Evolutionary conservation across 805 yeast genomes (phyloP), one percentile per base, ranked within the genome.

Genomic region (Kurtzmaniella cleridarum): DNA sequence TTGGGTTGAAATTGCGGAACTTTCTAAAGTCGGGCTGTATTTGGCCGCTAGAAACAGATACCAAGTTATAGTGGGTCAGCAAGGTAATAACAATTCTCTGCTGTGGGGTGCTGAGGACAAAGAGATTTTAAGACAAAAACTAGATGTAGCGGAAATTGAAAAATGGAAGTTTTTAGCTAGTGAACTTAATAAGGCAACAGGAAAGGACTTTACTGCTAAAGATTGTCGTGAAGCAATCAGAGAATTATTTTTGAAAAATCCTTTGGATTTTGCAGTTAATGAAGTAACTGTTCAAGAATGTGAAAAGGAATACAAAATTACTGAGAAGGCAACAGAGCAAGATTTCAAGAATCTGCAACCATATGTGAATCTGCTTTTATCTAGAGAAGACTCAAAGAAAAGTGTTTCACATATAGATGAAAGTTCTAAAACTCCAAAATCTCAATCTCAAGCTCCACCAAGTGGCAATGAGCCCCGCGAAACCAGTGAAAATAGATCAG

Each of bases 61-160:
- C 50, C 91, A 84, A 57, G 91, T 84, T 3, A 69, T 84, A 35
- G 82, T 84, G 46, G 93, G 93, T 3, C 91, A 84, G 54, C 91
- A 84, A 50, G 91, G 91, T 3, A 65, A 65, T 44, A 83, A 84
- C 27, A 84, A 84, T 10, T 71, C 79, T 1, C 73, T 78, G 17
- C 73, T 76, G 24, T 82, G 88, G 82, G 76, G 74, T 8, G 49
- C 64, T 1, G 76, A 74, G 12, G 88, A 82, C 55, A 70, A 76
- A 6, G 42, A 57, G 23, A 65, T 66, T 15, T 59, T 84, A 30
- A 78, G 73, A 48, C 54, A 54, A 13, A 47, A 78, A n/a, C 58
- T 83, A 7, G 90, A 84, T 51, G 79, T 75, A 32, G 88, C 83
- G 1, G 91, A 84, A 50, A 46, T 74, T 31, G 87, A 80, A 42